A percentile compares a stretch with the other conserved stretches of the same genome.
These are phyloP conservation scores for Celoporthe dispersa DNA, from an alignment of 2,329 filamentous ascomycete species.

Conservation along the genomic window DNA sequence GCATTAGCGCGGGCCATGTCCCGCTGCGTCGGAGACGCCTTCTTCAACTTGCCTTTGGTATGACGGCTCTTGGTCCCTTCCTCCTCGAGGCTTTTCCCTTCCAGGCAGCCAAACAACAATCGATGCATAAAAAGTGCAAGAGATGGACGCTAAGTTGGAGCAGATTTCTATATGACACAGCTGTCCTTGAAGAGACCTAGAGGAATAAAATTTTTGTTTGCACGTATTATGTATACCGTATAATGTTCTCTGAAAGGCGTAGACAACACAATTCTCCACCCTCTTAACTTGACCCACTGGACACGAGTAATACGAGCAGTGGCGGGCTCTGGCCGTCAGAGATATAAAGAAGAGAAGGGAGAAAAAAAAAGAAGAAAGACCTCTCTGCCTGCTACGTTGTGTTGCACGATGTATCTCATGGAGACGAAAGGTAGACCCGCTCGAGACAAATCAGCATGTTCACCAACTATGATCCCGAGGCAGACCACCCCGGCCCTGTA, in stretches of 20 bases:
- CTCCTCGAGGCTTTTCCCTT: conserved; percentile 9
- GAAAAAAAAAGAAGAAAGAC: not conserved
- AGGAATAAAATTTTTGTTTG: not conserved
- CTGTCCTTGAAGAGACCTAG: not conserved
- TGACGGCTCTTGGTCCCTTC: not conserved
- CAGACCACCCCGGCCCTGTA: not conserved
- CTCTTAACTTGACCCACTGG: not conserved
- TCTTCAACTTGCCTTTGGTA: not conserved
- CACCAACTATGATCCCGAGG: not conserved
- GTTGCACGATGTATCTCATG: not conserved
- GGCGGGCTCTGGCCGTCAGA: not conserved
- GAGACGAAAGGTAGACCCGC: not conserved
- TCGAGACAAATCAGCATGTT: not conserved
- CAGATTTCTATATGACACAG: not conserved
- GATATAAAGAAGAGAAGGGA: not conserved
- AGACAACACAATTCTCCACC: not conserved
- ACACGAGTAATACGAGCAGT: not conserved
- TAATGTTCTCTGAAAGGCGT: not conserved
- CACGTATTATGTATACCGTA: not conserved
- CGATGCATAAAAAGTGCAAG: conserved; percentile 1
- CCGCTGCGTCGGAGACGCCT: conserved; percentile 4
- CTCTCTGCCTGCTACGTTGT: not conserved
- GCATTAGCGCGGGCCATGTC: conserved; percentile 29
- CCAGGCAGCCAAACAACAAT: conserved; percentile 22
- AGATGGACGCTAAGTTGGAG: not conserved